These are phyloP conservation scores for Neohortaea acidophila DNA, from an alignment of 495 filamentous ascomycete genomes.

Conservation along the genomic window DNA sequence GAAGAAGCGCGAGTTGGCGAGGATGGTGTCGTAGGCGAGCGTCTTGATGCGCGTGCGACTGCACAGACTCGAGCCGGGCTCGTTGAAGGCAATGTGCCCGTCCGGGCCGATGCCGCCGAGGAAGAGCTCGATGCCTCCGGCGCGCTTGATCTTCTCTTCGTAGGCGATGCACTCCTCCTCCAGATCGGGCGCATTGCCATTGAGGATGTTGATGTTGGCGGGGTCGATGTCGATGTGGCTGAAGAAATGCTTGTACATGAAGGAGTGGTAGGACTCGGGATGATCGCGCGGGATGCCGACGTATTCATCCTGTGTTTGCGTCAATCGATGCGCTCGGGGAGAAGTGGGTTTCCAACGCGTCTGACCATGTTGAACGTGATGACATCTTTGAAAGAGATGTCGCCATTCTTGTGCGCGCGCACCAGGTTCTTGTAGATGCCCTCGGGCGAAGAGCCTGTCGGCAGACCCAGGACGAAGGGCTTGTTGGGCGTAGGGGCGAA, in stretches of 20 bases:
- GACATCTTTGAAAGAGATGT: constrained; percentile 75
- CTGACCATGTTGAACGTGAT: constrained; percentile 92
- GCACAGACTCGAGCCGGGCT: constrained; percentile 65
- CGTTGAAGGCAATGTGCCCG: constrained; percentile 82
- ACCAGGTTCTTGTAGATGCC: constrained; percentile 66
- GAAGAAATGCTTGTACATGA: constrained; percentile 88
- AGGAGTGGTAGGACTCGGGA: constrained; percentile 71
- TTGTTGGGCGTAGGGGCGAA: constrained; percentile 54
- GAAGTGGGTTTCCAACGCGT: too few relatives aligned
- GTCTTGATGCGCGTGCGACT: constrained; percentile 76
- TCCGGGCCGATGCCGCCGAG: constrained; percentile 74
- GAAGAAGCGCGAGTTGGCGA: constrained; percentile 78
- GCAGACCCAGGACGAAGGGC: constrained; percentile 71
- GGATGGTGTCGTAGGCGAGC: constrained; percentile 69
- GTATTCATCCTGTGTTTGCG: constrained; percentile 60
- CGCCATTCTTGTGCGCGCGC: constrained; percentile 55
- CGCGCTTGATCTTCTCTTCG: constrained; percentile 59
- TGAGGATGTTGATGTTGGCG: constrained; percentile 69
- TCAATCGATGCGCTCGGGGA: too few relatives aligned
- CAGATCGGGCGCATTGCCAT: constrained; percentile 62
- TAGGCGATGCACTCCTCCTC: constrained; percentile 64
- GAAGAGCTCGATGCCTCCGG: constrained; percentile 72
- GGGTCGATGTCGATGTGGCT: constrained; percentile 71
- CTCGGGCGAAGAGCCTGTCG: constrained; percentile 67
- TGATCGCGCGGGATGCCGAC: constrained; percentile 68